Base-by-base conservation (phyloP, 2,329 filamentous ascomycete genomes). In the Elsinoe australis region DNA sequence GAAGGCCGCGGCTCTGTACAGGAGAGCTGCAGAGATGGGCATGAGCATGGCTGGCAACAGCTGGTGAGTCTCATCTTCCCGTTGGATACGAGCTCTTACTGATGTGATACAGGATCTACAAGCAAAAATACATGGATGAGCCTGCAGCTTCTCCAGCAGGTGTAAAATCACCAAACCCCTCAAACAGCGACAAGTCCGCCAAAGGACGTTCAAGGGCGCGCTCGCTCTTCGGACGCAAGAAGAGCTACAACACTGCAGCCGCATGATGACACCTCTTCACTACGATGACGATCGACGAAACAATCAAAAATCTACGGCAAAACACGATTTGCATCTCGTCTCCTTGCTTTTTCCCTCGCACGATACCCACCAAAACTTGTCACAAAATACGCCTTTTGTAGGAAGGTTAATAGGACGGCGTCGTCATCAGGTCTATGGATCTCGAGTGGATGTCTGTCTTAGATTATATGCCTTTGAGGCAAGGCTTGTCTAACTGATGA, bases 21-120 rank as follows among this genome's bases (percentile, higher is more conserved):
- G 92, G 17, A 76, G 83, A 71, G 92, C 92, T 4, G 92, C 95
- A 64, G 81, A 83, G 18, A 92, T 92, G 67, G 92, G 92, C 5
- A 89, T 95, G 74, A 94, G 81, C 66, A 96, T 96, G 88, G 84
- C 95, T 49, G 92, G 92, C 49, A 96, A 96, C 64, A 95, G 88
- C 72, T 98, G 92, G 90, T 95, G 74, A 63, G 86, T 77, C 50
- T 52, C 33, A 8, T 26, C 21, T 14, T 15, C 41, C 36, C 35
- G 31, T 38, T 10, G 33, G 19, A 26, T 4, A 19, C 8, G 9
- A 29, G 39, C 21, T 54, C 52, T 29, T 52, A 36, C 51, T 54
- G 17, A 51, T 49, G 10, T 44, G 31, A 12, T 47, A 35, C 39
- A 95, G 88, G 89, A 96, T 96, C 58, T 89, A 95, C 72, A 96